A percentile compares a stretch with the other conserved stretches of the same genome.
Evolutionary conservation across 2,329 filamentous ascomycete species (phyloP).

Genomic region (Cadophora luteo-olivacea): DNA sequence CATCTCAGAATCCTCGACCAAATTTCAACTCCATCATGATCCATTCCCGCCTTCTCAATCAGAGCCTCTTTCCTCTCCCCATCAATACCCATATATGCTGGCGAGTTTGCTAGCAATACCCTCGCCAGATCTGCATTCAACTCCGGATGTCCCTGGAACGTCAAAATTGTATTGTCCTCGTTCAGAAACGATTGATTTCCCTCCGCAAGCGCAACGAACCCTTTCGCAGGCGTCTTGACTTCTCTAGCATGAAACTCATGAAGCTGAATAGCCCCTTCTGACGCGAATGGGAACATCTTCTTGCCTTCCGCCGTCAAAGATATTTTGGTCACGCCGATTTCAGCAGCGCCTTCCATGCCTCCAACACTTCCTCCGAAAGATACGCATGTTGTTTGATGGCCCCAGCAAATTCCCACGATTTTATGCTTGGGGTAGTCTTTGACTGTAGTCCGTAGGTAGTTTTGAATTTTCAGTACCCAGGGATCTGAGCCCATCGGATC

Average conservation of each 20-base stretch:
- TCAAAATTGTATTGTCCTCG: constrained; percentile 49
- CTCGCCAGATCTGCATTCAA: constrained; percentile 50
- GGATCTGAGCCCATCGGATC: constrained; percentile 48
- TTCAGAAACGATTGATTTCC: constrained; percentile 50
- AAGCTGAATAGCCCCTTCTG: constrained; percentile 32
- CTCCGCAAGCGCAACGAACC: constrained; percentile 47
- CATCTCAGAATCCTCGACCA: constrained; percentile 45
- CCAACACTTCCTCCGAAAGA: constrained; percentile 49
- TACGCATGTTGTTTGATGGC: constrained; percentile 51
- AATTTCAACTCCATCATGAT: constrained; percentile 48
- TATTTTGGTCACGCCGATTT: constrained; percentile 49
- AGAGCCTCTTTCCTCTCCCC: constrained; percentile 43
- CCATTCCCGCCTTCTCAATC: constrained; percentile 40
- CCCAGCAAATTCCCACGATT: constrained; percentile 51
- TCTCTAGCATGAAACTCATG: constrained; percentile 53
- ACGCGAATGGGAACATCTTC: constrained; percentile 46
- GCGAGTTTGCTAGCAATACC: constrained; percentile 46
- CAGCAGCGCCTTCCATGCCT: constrained; percentile 48
- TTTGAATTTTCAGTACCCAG: constrained; percentile 52
- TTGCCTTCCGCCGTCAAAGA: constrained; percentile 48
- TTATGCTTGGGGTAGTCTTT: constrained; percentile 43
- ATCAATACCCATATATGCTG: constrained; percentile 48
- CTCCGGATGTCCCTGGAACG: constrained; percentile 55
- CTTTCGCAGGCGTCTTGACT: constrained; percentile 44
- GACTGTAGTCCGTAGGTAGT: constrained; percentile 47